Conservation (phyloP, 1,284 basidiomycete species). For the Meira miltonrushii region DNA sequence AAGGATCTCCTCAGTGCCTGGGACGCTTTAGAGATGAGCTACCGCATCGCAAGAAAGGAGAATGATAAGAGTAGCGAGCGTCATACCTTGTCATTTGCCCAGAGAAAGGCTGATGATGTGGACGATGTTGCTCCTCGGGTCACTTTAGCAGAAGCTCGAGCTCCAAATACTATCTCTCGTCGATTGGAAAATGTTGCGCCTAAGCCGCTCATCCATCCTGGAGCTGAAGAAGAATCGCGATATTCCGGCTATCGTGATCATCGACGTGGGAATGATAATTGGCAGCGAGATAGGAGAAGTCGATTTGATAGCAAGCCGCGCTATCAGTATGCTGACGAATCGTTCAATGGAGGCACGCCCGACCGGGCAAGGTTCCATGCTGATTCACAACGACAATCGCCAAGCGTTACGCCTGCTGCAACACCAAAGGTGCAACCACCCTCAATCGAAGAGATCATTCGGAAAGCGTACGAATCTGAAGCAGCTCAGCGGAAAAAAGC, state of each 20-base stretch:
- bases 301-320: slow-evolving; percentile 11
- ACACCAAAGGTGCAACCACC: slow-evolving; percentile 18
- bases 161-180: slow-evolving; percentile 32
- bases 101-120: slow-evolving; percentile 21
- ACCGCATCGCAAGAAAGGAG: slow-evolving; percentile 64
- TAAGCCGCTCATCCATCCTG: slow-evolving; percentile 9
- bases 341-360: neutral
- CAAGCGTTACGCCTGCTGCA: neutral
- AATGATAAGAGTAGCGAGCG: slow-evolving; percentile 54
- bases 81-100: slow-evolving; percentile 11
- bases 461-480: slow-evolving; percentile 43
- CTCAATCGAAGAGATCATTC: slow-evolving; percentile 49
- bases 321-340: neutral
- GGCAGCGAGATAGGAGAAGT: neutral
- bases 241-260: neutral
- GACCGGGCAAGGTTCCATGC: neutral
- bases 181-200: slow-evolving; percentile 9
- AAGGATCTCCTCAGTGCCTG: slow-evolving; percentile 66
- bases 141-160: slow-evolving; percentile 30
- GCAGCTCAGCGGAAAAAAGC: slow-evolving; percentile 22
- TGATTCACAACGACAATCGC: neutral
- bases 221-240: neutral
- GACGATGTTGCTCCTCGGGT: slow-evolving; percentile 24
- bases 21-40: slow-evolving; percentile 69
- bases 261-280: neutral